phyloP scores from a whole-genome alignment of 306 rosid genomes.

The Argentina anserina region DNA sequence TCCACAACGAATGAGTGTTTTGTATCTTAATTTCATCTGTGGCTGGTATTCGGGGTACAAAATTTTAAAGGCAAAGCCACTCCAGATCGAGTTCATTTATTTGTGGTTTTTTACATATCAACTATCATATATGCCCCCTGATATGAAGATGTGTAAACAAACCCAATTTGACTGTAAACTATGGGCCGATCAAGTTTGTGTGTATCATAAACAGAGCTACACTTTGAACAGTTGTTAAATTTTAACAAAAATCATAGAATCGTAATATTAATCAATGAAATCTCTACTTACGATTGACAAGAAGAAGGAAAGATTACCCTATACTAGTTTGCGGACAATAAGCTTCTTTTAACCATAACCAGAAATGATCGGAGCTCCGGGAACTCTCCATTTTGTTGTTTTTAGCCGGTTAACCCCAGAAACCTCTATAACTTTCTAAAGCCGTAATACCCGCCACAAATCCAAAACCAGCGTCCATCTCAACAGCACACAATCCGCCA shows the following conservation, averaged over 20 bases:
- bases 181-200: not conserved
- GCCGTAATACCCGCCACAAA: not conserved
- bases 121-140: too few relatives aligned
- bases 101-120: too few relatives aligned
- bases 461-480: constrained; percentile 32
- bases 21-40: not conserved
- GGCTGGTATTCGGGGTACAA: not conserved
- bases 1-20: not conserved
- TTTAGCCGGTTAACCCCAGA: constrained; percentile 12
- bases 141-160: not conserved
- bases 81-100: not conserved
- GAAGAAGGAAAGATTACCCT: too few relatives aligned
- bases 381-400: constrained; percentile 41
- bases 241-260: too few relatives aligned
- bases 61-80: not conserved
- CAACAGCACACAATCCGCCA: constrained; percentile 23
- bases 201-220: too few relatives aligned
- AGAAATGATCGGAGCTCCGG: constrained; percentile 23
- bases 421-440: constrained; percentile 30
- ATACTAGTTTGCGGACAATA: constrained; percentile 16
- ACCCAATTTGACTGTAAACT: not conserved
- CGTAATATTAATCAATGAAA: too few relatives aligned
- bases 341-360: constrained; percentile 31
- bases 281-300: too few relatives aligned
- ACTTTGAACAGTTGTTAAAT: too few relatives aligned